Evolutionary conservation across 2,329 filamentous ascomycete species (phyloP).

Genomic region (Aspergillus pseudotamarii): DNA sequence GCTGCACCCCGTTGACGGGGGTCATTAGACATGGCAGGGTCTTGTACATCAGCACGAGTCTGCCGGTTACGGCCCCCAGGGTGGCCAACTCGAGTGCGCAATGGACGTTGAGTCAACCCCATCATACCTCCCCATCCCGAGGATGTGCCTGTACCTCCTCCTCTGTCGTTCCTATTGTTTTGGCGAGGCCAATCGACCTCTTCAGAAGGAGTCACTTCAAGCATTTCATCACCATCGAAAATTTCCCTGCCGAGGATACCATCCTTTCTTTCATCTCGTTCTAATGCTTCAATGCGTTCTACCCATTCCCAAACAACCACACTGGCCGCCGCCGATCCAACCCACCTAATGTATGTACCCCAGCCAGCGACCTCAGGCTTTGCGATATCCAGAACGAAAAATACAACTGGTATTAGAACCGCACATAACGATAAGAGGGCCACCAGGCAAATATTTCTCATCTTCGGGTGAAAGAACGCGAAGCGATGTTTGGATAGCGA

Average conservation of each 20-base stretch:
- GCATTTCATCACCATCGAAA: slow-evolving; percentile 92
- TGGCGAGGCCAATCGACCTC: slow-evolving; percentile 54
- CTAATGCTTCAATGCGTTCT: slow-evolving; percentile 87
- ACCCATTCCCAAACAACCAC: slow-evolving; percentile 99
- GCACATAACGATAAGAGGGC: slow-evolving; percentile 76
- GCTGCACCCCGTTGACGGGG: slow-evolving; percentile 20
- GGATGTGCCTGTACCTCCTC: slow-evolving; percentile 37
- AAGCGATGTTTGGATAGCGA: slow-evolving; percentile 88
- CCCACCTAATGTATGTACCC: slow-evolving; percentile 96
- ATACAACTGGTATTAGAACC: slow-evolving; percentile 86
- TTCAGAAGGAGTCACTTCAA: slow-evolving; percentile 67
- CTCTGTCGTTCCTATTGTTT: slow-evolving; percentile 42
- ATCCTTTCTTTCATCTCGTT: slow-evolving; percentile 91
- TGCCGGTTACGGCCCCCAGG: slow-evolving; percentile 25
- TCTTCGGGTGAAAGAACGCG: slow-evolving; percentile 85
- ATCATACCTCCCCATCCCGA: slow-evolving; percentile 45
- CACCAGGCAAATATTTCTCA: slow-evolving; percentile 85
- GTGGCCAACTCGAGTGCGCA: slow-evolving; percentile 37
- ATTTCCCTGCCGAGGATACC: slow-evolving; percentile 88
- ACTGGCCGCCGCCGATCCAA: slow-evolving; percentile 89
- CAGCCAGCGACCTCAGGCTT: slow-evolving; percentile 84
- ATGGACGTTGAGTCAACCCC: slow-evolving; percentile 38
- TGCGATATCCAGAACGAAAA: slow-evolving; percentile 88
- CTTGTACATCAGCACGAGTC: slow-evolving; percentile 17
- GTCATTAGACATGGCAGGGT: slow-evolving; percentile 15